Percentiles rank a stretch among this genome's conserved stretches.
Evolutionary conservation across 169 alveolate genomes (phyloP).

Genomic region (Plasmodium cynomolgi): DNA sequence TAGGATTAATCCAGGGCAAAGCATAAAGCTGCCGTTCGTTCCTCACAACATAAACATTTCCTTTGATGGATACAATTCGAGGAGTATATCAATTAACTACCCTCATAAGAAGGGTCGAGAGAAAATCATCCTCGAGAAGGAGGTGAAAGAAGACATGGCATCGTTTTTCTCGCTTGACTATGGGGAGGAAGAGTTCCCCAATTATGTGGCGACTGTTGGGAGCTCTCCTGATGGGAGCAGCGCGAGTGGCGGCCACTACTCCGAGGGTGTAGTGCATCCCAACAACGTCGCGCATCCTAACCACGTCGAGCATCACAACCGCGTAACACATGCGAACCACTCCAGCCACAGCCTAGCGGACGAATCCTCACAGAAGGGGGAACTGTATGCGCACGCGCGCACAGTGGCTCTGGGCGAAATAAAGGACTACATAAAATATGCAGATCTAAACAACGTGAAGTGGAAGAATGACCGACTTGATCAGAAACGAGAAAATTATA

Average conservation of each 20-base stretch:
- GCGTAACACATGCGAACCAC: not conserved
- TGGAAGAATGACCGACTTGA: not conserved
- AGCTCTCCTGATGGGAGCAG: not conserved
- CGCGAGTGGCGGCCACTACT: not conserved
- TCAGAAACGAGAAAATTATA: constrained; percentile 9
- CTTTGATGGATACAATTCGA: constrained; percentile 66
- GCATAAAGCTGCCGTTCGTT: constrained; percentile 50
- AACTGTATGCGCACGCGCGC: not conserved
- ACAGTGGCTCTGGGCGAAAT: not conserved
- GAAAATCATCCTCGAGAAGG: constrained; percentile 62
- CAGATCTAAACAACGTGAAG: not conserved
- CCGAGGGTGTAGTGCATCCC: not conserved
- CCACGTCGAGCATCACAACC: not conserved
- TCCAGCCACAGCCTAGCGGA: not conserved
- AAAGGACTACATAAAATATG: constrained; percentile 1
- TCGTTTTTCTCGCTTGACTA: constrained; percentile 63
- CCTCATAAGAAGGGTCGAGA: constrained; percentile 74
- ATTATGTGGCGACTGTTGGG: not conserved
- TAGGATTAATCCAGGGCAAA: constrained; percentile 70
- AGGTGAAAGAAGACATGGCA: not conserved
- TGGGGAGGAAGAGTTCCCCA: not conserved
- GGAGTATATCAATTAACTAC: constrained; percentile 41
- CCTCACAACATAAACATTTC: constrained; percentile 38
- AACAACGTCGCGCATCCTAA: not conserved
- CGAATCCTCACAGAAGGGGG: not conserved